These are phyloP conservation scores for Paramecium pentaurelia DNA, from an alignment of 73 alveolate genomes.

Conservation along the genomic window DNA sequence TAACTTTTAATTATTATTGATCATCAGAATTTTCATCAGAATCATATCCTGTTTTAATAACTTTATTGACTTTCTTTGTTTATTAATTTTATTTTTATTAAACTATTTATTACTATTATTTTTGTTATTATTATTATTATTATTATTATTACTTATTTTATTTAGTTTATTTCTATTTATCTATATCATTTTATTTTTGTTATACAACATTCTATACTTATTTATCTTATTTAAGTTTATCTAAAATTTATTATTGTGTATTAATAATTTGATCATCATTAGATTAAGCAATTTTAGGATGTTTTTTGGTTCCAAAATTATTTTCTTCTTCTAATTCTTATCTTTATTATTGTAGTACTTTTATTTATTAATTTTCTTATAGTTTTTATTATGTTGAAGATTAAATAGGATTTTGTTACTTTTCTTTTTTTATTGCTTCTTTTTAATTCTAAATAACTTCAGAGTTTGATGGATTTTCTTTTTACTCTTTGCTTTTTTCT, in stretches of 20 bases:
- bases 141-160: not conserved
- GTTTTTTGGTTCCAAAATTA: not conserved
- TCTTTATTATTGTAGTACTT: not conserved
- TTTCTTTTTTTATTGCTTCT: not conserved
- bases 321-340: not conserved
- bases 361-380: not conserved
- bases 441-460: not conserved
- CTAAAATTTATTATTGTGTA: not conserved
- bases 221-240: not conserved
- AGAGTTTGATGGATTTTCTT: not conserved
- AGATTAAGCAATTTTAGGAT: not conserved
- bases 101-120: not conserved
- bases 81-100: not conserved
- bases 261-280: not conserved
- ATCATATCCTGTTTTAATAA: not conserved
- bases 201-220: not conserved
- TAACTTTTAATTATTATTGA: not conserved
- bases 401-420: not conserved
- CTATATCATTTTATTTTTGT: not conserved
- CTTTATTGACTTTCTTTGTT: not conserved
- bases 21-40: not conserved
- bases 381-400: not conserved
- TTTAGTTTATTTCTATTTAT: not conserved
- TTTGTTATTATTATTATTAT: not conserved
- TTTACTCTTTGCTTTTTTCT: not conserved